A percentile compares a stretch with the other conserved stretches of the same genome.
Evolutionary conservation across 495 filamentous ascomycete genomes (phyloP).

Genomic region (Tuber microsphaerosporum): DNA sequence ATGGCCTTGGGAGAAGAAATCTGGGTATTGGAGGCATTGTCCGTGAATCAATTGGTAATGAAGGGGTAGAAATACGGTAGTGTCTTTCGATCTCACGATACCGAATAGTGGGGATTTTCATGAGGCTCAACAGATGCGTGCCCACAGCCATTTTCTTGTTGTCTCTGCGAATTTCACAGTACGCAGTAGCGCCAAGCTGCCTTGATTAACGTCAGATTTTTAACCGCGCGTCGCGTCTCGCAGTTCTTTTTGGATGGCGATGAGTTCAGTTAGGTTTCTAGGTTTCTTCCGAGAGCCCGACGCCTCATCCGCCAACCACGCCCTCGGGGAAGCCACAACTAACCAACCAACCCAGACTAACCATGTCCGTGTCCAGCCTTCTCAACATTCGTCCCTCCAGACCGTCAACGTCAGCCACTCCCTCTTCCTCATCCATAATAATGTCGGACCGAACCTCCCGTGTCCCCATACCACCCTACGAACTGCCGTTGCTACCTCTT

Average conservation of each 20-base stretch:
- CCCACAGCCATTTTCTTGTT: not conserved
- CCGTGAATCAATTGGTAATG: not conserved
- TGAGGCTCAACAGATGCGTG: not conserved
- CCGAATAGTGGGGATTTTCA: not conserved
- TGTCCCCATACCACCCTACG: constrained; percentile 24
- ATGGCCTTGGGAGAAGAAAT: not conserved
- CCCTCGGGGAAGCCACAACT: not conserved
- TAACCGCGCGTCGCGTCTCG: not conserved
- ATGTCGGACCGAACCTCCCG: not conserved
- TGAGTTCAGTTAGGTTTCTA: not conserved
- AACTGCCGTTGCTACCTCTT: constrained; percentile 33
- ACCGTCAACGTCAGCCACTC: not conserved
- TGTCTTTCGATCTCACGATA: not conserved
- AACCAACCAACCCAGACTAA: not conserved
- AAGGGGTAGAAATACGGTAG: not conserved
- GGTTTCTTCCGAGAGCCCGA: not conserved
- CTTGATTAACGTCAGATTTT: not conserved
- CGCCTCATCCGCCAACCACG: not conserved
- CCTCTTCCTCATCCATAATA: not conserved
- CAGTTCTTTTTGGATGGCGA: too few species aligned
- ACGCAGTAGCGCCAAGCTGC: not conserved
- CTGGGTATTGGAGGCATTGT: not conserved
- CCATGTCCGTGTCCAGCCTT: constrained; percentile 1
- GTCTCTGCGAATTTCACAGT: not conserved
- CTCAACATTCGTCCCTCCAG: not conserved